Conservation (phyloP, 192 early-diverging fungal genomes). For the Linnemannia zychae region DNA sequence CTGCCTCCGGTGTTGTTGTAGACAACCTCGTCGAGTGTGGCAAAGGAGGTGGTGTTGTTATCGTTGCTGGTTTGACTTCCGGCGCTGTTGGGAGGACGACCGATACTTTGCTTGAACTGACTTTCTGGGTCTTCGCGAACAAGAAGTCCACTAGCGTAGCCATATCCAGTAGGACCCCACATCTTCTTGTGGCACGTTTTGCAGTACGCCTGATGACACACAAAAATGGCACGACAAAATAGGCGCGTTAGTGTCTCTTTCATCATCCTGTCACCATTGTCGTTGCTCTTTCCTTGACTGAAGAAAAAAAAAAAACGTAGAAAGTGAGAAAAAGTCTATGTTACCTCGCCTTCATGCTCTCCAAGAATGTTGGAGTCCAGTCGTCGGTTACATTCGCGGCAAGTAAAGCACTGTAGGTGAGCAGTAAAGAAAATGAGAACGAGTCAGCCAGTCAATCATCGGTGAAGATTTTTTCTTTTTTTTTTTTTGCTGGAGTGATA, state of each 20-base stretch:
- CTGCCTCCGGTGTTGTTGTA: conserved; percentile 38
- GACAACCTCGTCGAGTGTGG: conserved; percentile 9
- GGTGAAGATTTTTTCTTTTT: not conserved
- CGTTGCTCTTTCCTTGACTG: not conserved
- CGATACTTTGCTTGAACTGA: conserved; percentile 52
- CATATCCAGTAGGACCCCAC: conserved; percentile 70
- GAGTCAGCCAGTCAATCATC: not conserved
- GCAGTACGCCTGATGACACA: conserved; percentile 65
- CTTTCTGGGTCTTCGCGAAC: conserved; percentile 50
- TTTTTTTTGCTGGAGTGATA: not conserved
- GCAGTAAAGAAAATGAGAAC: not conserved
- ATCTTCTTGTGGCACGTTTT: conserved; percentile 67
- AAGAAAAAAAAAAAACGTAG: not conserved
- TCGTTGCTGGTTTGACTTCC: not conserved
- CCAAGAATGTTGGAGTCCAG: conserved; percentile 66
- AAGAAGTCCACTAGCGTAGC: conserved; percentile 35
- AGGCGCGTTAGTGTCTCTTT: not conserved
- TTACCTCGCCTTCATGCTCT: conserved; percentile 69
- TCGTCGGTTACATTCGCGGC: conserved; percentile 67
- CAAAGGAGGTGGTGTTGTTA: not conserved
- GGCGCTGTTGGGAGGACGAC: conserved; percentile 31
- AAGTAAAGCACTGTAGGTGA: conserved; percentile 25
- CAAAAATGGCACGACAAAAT: not conserved
- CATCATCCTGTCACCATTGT: not conserved
- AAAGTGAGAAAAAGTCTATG: not conserved